These are phyloP conservation scores for Macrolepiota dolichaula DNA, from an alignment of 768 basidiomycete species.

Conservation along the genomic window DNA sequence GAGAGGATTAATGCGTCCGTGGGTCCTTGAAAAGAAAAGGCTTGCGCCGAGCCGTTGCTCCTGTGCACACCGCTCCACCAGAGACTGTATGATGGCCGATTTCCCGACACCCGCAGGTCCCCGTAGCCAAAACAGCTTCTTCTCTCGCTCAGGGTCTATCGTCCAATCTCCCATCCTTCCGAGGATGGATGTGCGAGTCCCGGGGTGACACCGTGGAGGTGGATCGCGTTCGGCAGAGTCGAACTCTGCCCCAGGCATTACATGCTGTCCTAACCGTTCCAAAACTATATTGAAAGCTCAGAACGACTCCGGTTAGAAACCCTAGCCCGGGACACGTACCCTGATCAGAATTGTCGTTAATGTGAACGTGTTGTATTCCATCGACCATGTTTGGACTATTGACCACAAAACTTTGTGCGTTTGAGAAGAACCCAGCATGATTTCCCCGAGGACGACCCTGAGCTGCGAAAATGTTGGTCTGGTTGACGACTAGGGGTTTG, in stretches of 20 bases:
- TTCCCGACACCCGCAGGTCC: conserved; percentile 26
- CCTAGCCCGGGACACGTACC: not conserved
- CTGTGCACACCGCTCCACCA: conserved; percentile 17
- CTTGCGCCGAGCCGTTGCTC: conserved; percentile 11
- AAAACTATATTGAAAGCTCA: not conserved
- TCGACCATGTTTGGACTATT: not conserved
- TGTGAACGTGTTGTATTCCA: not conserved
- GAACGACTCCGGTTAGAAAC: not conserved
- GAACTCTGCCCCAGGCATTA: conserved; percentile 13
- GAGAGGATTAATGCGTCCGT: not conserved
- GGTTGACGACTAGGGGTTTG: no score
- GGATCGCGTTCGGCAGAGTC: conserved; percentile 15
- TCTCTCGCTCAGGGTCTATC: not conserved
- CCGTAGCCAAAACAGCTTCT: conserved; percentile 16
- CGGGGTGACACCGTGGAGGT: conserved; percentile 18
- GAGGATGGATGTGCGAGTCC: conserved; percentile 17
- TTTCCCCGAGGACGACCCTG: no score
- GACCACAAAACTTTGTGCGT: not conserved
- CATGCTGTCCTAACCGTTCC: not conserved
- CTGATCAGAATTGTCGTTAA: not conserved
- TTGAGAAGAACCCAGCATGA: not conserved
- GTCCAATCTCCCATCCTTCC: conserved; percentile 11
- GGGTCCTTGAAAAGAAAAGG: conserved; percentile 19
- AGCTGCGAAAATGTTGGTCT: no score
- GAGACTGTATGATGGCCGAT: conserved; percentile 26